Percentiles rank a stretch among this genome's conserved stretches.
Conservation (phyloP, 805 yeast species). For the Sugiyamaella qingdaonensis region DNA sequence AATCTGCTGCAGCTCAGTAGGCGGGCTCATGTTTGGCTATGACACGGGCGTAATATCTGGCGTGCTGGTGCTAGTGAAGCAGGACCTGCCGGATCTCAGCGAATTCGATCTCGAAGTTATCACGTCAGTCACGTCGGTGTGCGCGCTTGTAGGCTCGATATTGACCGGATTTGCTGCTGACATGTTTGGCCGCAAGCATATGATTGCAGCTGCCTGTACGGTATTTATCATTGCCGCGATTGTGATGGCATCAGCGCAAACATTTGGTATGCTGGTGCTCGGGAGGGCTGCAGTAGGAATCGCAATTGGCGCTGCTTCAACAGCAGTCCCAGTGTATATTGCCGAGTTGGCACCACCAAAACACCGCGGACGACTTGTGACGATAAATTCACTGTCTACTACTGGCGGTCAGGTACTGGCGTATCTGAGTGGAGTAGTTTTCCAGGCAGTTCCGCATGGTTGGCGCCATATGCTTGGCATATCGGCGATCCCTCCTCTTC, state of each 20-base stretch:
- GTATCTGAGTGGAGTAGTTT: constrained; percentile 77
- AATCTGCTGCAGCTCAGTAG: constrained; percentile 48
- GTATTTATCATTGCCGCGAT: constrained; percentile 79
- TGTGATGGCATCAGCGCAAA: constrained; percentile 73
- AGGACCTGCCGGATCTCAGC: constrained; percentile 59
- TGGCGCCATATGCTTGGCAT: constrained; percentile 93
- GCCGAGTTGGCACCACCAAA: constrained; percentile 43
- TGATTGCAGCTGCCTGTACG: constrained; percentile 73
- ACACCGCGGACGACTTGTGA: constrained; percentile 31
- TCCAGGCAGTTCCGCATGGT: constrained; percentile 66
- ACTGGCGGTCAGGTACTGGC: constrained; percentile 96
- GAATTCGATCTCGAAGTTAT: constrained; percentile 82
- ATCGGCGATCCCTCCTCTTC: constrained; percentile 80
- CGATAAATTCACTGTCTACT: constrained; percentile 79
- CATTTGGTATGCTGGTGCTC: constrained; percentile 85
- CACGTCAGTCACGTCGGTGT: constrained; percentile 91
- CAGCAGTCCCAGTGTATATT: constrained; percentile 57
- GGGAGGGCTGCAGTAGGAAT: constrained; percentile 68
- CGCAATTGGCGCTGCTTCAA: constrained; percentile 70
- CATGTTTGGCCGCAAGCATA: constrained; percentile 74
- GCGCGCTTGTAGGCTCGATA: constrained; percentile 79
- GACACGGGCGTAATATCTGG: constrained; percentile 96
- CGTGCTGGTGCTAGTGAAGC: constrained; percentile 79
- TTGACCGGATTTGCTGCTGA: constrained; percentile 79
- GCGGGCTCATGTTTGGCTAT: constrained; percentile 80